Evolutionary conservation across 2,329 filamentous ascomycete species (phyloP).

Genomic region (Aspergillus ochraceoroseus): DNA sequence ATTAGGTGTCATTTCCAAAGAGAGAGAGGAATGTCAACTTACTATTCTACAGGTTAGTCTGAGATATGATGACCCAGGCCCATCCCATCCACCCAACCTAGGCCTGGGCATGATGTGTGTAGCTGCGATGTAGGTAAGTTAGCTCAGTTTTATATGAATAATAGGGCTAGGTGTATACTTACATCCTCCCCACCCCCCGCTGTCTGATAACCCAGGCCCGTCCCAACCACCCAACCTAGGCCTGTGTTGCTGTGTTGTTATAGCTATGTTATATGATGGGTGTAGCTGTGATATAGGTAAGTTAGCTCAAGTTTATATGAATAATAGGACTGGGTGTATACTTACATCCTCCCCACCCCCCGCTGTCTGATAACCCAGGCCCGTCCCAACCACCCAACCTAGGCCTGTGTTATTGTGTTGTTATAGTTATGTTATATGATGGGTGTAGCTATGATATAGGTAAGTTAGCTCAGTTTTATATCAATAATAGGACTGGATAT

Average conservation of each 20-base stretch:
- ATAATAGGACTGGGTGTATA: too few relatives aligned
- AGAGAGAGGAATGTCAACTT: too few relatives aligned
- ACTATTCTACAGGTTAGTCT: too few relatives aligned
- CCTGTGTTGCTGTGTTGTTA: neutral
- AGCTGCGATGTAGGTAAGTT: too few relatives aligned
- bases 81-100: slow-evolving; percentile 10
- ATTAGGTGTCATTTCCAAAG: too few relatives aligned
- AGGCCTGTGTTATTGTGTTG: neutral
- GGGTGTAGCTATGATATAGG: too few relatives aligned
- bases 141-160: too few relatives aligned
- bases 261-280: neutral
- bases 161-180: too few relatives aligned
- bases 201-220: slow-evolving; percentile 11
- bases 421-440: neutral
- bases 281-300: too few relatives aligned
- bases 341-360: neutral
- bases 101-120: neutral
- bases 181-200: neutral
- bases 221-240: slow-evolving; percentile 13
- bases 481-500: too few relatives aligned
- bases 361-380: slow-evolving; percentile 10
- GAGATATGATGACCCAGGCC: slow-evolving; percentile 8
- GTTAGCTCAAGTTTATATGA: too few relatives aligned
- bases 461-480: too few relatives aligned
- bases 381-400: slow-evolving; percentile 12